Conservation (phyloP, 768 basidiomycete genomes). For the Trametes coccinea region DNA sequence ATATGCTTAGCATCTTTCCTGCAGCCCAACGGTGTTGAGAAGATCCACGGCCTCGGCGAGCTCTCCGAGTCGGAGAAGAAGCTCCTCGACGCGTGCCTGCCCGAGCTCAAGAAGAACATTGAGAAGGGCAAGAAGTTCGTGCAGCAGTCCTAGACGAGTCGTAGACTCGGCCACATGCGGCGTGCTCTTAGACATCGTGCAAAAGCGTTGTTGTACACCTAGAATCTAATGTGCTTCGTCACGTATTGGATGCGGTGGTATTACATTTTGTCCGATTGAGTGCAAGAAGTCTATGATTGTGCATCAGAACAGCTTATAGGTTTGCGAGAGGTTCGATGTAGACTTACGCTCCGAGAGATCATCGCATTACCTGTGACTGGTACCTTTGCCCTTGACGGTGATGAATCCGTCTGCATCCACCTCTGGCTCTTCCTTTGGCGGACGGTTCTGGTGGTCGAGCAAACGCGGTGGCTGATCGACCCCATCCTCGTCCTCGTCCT, state of each 20-base stretch:
- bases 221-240: conserved; percentile 20
- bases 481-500: conserved; percentile 46
- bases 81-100: conserved; percentile 83
- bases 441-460: conserved; percentile 37
- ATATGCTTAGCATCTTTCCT: conserved; percentile 1
- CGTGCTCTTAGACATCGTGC: conserved; percentile 13
- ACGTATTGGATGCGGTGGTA: conserved; percentile 3
- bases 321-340: not conserved
- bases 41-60: conserved; percentile 83
- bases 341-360: too few species aligned
- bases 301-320: not conserved
- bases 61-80: conserved; percentile 82
- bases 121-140: conserved; percentile 89
- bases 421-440: conserved; percentile 58
- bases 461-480: conserved; percentile 55
- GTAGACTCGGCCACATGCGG: not conserved
- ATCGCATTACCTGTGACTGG: conserved; percentile 23
- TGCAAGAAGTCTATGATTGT: not conserved
- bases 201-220: conserved; percentile 25
- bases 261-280: not conserved
- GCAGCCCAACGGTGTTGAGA: conserved; percentile 84
- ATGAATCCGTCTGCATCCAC: conserved; percentile 95
- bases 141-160: conserved; percentile 29
- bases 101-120: conserved; percentile 97
- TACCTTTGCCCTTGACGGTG: conserved; percentile 62